Evolutionary conservation across 164 flowering plant species (phyloP), one percentile per base, ranked within the genome.

Genomic region (Akebia trifoliata): DNA sequence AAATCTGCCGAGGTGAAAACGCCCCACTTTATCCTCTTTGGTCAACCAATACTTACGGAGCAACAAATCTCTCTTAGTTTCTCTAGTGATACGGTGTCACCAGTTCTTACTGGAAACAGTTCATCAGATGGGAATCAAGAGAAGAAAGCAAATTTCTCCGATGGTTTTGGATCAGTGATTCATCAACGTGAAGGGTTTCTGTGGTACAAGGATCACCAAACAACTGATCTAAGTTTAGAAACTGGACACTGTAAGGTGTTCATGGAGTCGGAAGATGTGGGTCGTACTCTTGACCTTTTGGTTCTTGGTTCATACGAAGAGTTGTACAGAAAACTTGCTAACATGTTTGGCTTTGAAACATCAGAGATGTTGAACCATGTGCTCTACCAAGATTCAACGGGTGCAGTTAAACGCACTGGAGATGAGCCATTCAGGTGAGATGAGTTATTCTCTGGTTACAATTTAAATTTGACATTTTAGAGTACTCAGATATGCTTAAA

Each of bases 41-140:
- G 98, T 46, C 82, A 82, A 61, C 90, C 89, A 17, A 92, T 92
- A 63, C 84, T 80, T 43, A 79, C 87, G 3, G 95, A 86, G 71
- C 86, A 86, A 53, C 92, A 86, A 52, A 73, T 82, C 30, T 77
- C 87, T 57, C 59, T 35, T 12, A 67, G 76, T 61, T 56, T 61
- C 65, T 81, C 86, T 4, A 59, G 70, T 61, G 81, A 74, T 22
- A 50, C 67, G 6, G n/a, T n/a, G n/a, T n/a, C n/a, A n/a, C n/a
- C n/a, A n/a, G 70, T 54, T n/a, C n/a, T n/a, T 24, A 60, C 49
- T 12, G 74, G 53, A 9, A 81, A 69, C 45, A 73, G 71, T 55
- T 73, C 76, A 37, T 66, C n/a, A n/a, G n/a, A 78, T 50, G 81
- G 61, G n/a, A 75, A 64, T 59, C 21, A 56, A 2, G 82, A 74